Evolutionary conservation across 2,329 filamentous ascomycete species (phyloP), one percentile per base, ranked within the genome.

Genomic region (Akanthomyces lecanii): DNA sequence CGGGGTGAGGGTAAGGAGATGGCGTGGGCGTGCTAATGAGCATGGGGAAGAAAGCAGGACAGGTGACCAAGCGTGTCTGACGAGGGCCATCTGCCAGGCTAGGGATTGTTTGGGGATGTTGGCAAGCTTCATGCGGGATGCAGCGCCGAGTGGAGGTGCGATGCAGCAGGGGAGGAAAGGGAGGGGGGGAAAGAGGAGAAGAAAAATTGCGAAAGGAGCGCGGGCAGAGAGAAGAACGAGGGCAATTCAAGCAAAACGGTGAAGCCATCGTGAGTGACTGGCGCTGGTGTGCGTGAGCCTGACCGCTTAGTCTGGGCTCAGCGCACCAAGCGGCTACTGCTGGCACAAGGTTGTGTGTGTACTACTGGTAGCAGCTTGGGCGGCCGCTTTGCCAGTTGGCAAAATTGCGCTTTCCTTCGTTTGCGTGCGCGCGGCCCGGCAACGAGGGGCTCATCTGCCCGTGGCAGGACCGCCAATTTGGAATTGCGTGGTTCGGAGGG

Each of bases 231-330:
- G 25, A 40, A 30, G n/a, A 23, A 25, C 12, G 5, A 38, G n/a
- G 4, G 33, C 21, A 28, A 3, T 38, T 12, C 25, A 21, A 54
- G 48, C 25, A 40, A n/a, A 51, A 57, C 33, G 53, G 42, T 63
- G 61, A 63, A 57, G 61, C 36, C 61, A 63, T 63, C 61, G 61
- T 63, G 61, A 63, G 44, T 47, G 44, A 23, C 30, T 33, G 16
- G 28, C 10, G n/a, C 23, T 38, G 30, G 56, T 59, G 33, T 44
- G 58, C 25, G n/a, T 47, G 58, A 38, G 36, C 28, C 58, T 53
- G 58, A 61, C 50, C 58, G 58, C 58, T 54, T 61, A 33, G 50
- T 61, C 48, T 18, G 16, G 36, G 47, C 21, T 51, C 42, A 30
- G 47, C 21, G 55, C 55, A 25, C 55, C 45, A 47, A 42, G 42